A percentile compares a stretch with the other conserved stretches of the same genome.
phyloP scores from a whole-genome alignment of 768 basidiomycete species.

The Calocybe gangraenosa region DNA sequence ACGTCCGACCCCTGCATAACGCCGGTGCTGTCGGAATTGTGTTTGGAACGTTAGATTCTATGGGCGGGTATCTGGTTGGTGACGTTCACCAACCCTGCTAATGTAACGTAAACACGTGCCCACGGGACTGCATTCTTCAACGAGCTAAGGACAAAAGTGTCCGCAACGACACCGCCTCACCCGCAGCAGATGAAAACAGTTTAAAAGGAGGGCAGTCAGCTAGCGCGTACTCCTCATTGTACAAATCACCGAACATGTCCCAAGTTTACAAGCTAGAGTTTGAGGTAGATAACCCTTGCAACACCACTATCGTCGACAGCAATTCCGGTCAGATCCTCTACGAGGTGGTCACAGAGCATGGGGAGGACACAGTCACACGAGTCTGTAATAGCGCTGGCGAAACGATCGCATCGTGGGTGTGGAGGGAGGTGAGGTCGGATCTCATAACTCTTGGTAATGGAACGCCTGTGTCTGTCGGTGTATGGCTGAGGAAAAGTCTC shows the following conservation, averaged over 20 bases:
- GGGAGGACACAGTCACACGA: slow-evolving; percentile 25
- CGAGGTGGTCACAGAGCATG: slow-evolving; percentile 30
- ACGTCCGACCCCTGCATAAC: no score
- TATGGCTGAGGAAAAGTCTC: slow-evolving; percentile 13
- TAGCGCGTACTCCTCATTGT: no score
- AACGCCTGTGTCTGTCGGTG: slow-evolving; percentile 21
- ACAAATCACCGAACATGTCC: slow-evolving; percentile 8
- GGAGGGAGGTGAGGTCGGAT: slow-evolving; percentile 34
- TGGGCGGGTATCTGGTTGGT: no score
- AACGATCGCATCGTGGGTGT: slow-evolving; percentile 32
- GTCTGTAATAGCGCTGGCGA: slow-evolving; percentile 28
- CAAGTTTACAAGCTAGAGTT: slow-evolving; percentile 26
- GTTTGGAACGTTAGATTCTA: no score
- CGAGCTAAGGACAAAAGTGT: no score
- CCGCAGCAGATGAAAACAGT: no score
- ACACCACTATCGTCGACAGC: slow-evolving; percentile 30
- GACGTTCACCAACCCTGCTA: no score
- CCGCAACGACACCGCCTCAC: no score
- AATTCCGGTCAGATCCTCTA: slow-evolving; percentile 31
- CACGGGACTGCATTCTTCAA: no score
- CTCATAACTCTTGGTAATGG: slow-evolving; percentile 30
- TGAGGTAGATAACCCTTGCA: slow-evolving; percentile 37
- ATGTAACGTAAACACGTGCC: no score
- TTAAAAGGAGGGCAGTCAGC: no score
- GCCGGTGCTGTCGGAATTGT: no score